Base-by-base conservation (phyloP, 768 basidiomycete genomes). In the Boletus subcaerulescens region DNA sequence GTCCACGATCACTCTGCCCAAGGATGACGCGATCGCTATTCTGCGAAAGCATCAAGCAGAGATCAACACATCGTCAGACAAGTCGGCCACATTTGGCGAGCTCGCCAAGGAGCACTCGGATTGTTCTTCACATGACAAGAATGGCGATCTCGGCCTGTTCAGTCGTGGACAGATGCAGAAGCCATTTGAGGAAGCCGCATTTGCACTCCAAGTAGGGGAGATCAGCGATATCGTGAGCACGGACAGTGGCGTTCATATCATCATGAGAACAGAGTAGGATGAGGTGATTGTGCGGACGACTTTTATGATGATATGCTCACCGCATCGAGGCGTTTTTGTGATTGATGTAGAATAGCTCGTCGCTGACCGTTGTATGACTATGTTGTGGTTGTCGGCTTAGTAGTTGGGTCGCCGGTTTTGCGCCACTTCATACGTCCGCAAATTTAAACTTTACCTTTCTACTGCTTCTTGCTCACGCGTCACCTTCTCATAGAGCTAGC, bases 241-340 rank as follows among this genome's bases (percentile, higher is more conserved):
- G 44, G 95, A 98, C 61, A 95, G 93, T 61, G 97, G 97, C 18
- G 93, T 98, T 20, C 97, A 99, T 71, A 65, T 98, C 61, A 89
- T 99, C 65, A 74, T 96, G 73, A 82, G 97, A 65, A 94, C 91
- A 49, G 91, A 76, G 17, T 92, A 66, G 51, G 29, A n/a, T 32
- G 55, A 46, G 52, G 40, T 8, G 43, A 43, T 53, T 48, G 44
- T 42, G 38, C 48, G 53, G 73, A 82, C 35, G 35, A 45, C 11
- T 5, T 4, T 9, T 3, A 17, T 20, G 29, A 17, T 29, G 38
- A 41, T 35, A 40, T 18, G 24, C 26, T 26, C 26, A 8, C 26
- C 26, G n/a, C 3, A 29, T 29, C 8, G 26, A 29, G 26, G 26
- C 8, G 26, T 26, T 26, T 26, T 29, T 8, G 29, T 9, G 9